Evolutionary conservation across 2,329 filamentous ascomycete species (phyloP).

Genomic region (Colletotrichum musicola): DNA sequence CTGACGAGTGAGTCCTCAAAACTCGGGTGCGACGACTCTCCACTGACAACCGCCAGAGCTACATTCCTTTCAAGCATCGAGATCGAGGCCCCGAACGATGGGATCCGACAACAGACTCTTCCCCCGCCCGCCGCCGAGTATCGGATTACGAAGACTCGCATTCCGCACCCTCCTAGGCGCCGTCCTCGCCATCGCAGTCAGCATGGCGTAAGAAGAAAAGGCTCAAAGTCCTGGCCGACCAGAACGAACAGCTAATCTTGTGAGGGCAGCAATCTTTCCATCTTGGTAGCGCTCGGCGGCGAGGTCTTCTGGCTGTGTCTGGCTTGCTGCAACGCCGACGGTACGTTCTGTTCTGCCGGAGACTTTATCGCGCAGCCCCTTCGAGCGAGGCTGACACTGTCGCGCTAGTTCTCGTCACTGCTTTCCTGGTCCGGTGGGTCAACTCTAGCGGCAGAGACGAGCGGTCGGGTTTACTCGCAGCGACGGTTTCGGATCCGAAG

Average conservation of each 20-base stretch:
- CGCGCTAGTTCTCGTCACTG: slow-evolving; percentile 11
- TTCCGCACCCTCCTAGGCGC: slow-evolving; percentile 8
- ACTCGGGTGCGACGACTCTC: neutral
- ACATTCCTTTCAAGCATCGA: slow-evolving; percentile 12
- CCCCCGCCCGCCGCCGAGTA: neutral
- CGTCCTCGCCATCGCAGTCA: neutral
- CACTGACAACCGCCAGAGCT: slow-evolving; percentile 3
- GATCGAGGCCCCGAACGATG: slow-evolving; percentile 1
- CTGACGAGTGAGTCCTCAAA: slow-evolving; percentile 5
- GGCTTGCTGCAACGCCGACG: slow-evolving; percentile 24
- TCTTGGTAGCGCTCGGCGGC: slow-evolving; percentile 4
- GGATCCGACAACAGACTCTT: neutral
- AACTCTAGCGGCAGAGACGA: slow-evolving; percentile 9
- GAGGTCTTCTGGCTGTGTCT: slow-evolving; percentile 19
- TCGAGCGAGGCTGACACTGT: neutral
- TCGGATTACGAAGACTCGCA: slow-evolving; percentile 8
- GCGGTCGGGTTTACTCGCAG: too few species aligned
- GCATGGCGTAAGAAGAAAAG: neutral
- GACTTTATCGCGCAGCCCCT: neutral
- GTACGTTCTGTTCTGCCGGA: neutral
- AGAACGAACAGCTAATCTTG: too few species aligned
- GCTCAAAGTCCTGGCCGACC: too few species aligned
- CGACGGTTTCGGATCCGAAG: too few species aligned
- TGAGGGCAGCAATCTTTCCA: slow-evolving; percentile 1
- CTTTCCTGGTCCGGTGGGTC: slow-evolving; percentile 2